A percentile compares a stretch with the other conserved stretches of the same genome.
Conservation (phyloP, 2,329 filamentous ascomycete species). For the Cytospora piceae region DNA sequence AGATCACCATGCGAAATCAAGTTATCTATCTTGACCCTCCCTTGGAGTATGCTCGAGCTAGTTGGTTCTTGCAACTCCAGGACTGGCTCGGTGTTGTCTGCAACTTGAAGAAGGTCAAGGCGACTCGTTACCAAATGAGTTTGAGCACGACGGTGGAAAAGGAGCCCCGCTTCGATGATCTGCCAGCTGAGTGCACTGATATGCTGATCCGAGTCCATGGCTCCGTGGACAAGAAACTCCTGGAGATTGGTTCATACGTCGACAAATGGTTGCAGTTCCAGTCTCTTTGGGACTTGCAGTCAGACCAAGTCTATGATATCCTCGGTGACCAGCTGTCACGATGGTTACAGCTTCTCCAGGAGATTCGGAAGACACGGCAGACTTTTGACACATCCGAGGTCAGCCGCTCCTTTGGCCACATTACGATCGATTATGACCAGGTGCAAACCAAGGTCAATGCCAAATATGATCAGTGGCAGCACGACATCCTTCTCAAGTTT, state of each 20-base stretch:
- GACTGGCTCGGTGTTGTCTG: constrained; percentile 93
- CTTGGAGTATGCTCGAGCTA: constrained; percentile 85
- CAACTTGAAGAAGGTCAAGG: constrained; percentile 91
- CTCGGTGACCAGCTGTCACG: constrained; percentile 88
- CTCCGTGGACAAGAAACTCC: constrained; percentile 80
- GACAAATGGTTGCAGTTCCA: constrained; percentile 99
- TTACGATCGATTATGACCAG: constrained; percentile 96
- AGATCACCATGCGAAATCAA: constrained; percentile 97
- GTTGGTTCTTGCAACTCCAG: constrained; percentile 91
- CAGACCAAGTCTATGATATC: constrained; percentile 91
- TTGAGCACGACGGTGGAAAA: constrained; percentile 68
- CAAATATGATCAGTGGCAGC: constrained; percentile 99
- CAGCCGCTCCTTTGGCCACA: constrained; percentile 87
- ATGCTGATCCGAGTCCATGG: constrained; percentile 80
- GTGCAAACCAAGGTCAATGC: constrained; percentile 98
- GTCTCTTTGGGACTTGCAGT: constrained; percentile 95
- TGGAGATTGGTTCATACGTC: constrained; percentile 81
- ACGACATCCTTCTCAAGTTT: constrained; percentile 94
- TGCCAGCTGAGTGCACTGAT: constrained; percentile 81
- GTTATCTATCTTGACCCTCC: constrained; percentile 96
- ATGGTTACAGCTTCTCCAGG: constrained; percentile 95
- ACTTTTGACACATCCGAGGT: constrained; percentile 98
- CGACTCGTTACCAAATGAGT: constrained; percentile 90
- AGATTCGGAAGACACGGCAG: constrained; percentile 91
- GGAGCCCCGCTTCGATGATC: constrained; percentile 76